phyloP scores from a whole-genome alignment of 129 eudicot species.

The Oenanthe sinensis region DNA sequence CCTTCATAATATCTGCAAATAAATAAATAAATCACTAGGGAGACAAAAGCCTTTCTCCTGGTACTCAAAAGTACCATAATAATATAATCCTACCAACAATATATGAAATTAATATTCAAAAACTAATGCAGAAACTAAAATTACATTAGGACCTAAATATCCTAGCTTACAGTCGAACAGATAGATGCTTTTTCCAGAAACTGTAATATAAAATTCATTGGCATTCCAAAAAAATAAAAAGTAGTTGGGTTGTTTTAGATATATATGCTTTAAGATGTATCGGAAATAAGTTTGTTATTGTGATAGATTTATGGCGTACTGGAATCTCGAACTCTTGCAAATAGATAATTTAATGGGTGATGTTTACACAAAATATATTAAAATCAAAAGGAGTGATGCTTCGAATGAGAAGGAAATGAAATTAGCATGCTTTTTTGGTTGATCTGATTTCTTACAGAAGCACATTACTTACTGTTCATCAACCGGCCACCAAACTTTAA shows the following conservation, averaged over 20 bases:
- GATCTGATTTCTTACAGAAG: neutral
- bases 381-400: neutral
- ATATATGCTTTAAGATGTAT: neutral
- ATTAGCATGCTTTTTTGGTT: neutral
- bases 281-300: neutral
- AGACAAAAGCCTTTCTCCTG: neutral
- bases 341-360: neutral
- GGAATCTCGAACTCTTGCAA: neutral
- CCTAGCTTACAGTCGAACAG: neutral
- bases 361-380: neutral
- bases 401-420: neutral
- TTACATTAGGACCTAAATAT: neutral
- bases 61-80: neutral
- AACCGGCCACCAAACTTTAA: conserved; percentile 91
- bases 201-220: neutral
- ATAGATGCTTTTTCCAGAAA: neutral
- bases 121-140: neutral
- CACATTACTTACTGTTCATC: conserved; percentile 52
- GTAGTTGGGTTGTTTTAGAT: neutral
- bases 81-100: neutral
- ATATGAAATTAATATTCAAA: neutral
- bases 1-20: conserved; percentile 72
- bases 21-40: neutral
- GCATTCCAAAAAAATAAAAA: neutral
- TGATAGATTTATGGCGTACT: neutral